Conservation (phyloP, 768 basidiomycete species). For the Tubosaeta sp. region DNA sequence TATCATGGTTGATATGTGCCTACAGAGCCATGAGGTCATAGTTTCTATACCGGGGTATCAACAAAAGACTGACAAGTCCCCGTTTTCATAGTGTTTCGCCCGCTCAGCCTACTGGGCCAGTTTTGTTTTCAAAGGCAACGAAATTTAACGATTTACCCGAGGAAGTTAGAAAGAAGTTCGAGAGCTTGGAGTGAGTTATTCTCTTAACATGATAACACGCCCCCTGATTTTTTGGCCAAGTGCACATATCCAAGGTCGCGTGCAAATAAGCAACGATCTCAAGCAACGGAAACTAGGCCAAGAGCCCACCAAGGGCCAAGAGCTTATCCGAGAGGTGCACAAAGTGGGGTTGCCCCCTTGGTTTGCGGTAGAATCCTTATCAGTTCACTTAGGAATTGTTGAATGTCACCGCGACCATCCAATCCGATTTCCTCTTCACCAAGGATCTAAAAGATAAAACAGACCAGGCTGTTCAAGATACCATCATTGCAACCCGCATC, state of each 20-base stretch:
- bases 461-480: conserved; percentile 76
- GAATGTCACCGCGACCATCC: conserved; percentile 56
- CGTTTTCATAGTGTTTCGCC: conserved; percentile 25
- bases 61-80: not conserved
- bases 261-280: conserved; percentile 77
- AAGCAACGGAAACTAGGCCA: conserved; percentile 73
- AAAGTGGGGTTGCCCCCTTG: conserved; percentile 42
- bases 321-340: conserved; percentile 60
- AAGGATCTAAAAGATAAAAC: conserved; percentile 71
- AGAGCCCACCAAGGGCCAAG: conserved; percentile 69
- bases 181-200: conserved; percentile 61
- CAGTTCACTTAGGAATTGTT: conserved; percentile 57
- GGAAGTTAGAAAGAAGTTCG: conserved; percentile 56
- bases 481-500: conserved; percentile 70
- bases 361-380: not conserved
- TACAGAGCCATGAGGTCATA: conserved; percentile 27
- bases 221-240: conserved; percentile 33
- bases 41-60: not conserved
- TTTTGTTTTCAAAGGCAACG: conserved; percentile 44
- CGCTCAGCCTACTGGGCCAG: conserved; percentile 25
- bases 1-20: not conserved
- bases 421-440: conserved; percentile 61
- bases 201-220: not conserved
- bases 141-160: conserved; percentile 85
- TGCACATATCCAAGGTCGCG: conserved; percentile 67